Evolutionary conservation across 768 basidiomycete genomes (phyloP).

Genomic region (Suillus bovinus): DNA sequence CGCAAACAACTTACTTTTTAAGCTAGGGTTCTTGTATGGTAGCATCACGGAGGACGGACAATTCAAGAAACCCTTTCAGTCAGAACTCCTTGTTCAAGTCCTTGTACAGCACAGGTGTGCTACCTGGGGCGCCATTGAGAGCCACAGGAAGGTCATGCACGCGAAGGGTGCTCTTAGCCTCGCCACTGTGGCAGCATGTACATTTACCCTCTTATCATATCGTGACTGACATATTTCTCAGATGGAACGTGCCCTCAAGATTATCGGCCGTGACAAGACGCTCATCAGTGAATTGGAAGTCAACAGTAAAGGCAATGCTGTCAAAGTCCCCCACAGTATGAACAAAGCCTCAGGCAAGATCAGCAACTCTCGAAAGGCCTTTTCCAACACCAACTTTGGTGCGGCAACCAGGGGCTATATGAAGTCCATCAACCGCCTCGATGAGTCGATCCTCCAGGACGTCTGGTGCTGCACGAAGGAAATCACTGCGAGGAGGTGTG

Average conservation of each 20-base stretch:
- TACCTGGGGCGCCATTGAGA: not conserved
- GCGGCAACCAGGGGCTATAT: not conserved
- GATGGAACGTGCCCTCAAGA: slow-evolving; percentile 11
- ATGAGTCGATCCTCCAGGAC: not conserved
- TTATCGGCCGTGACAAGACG: not conserved
- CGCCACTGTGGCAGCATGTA: slow-evolving; percentile 5
- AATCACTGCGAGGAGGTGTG: not conserved
- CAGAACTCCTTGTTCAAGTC: slow-evolving; percentile 8
- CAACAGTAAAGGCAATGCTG: not conserved
- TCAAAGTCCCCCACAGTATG: not conserved
- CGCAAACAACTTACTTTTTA: too few relatives aligned
- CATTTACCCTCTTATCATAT: not conserved
- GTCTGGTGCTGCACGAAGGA: not conserved
- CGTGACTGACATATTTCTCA: not conserved
- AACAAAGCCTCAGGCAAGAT: not conserved
- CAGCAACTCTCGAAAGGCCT: not conserved
- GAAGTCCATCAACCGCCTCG: not conserved
- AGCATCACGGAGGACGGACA: not conserved
- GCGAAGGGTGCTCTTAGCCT: slow-evolving; percentile 9
- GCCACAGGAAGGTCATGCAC: not conserved
- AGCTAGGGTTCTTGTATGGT: not conserved
- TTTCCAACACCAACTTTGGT: not conserved
- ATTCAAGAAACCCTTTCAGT: slow-evolving; percentile 1
- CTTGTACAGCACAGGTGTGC: slow-evolving; percentile 9
- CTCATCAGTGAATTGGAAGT: not conserved